These are phyloP conservation scores for Monosporascus sp. DNA, from an alignment of 2,329 filamentous ascomycete genomes.

Conservation along the genomic window DNA sequence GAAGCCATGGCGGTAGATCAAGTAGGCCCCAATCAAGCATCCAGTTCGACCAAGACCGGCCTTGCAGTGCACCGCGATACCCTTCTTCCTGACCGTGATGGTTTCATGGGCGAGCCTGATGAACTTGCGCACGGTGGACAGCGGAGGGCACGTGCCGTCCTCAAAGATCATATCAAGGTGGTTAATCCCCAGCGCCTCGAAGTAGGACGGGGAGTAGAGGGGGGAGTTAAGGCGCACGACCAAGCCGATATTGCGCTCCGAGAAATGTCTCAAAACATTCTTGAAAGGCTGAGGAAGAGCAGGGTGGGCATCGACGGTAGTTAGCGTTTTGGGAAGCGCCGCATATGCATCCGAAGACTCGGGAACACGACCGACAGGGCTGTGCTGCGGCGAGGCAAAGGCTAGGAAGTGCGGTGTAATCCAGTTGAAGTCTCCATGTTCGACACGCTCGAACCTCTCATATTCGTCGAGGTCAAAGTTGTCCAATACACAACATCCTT, in stretches of 20 bases:
- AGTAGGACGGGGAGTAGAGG: slow-evolving; percentile 94
- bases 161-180: slow-evolving; percentile 99
- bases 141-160: slow-evolving; percentile 88
- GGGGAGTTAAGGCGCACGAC: slow-evolving; percentile 94
- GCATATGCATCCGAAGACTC: slow-evolving; percentile 68
- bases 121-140: slow-evolving; percentile 88
- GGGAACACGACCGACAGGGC: slow-evolving; percentile 66
- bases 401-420: slow-evolving; percentile 91
- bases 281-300: slow-evolving; percentile 83
- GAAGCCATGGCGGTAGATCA: slow-evolving; percentile 96
- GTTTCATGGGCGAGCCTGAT: slow-evolving; percentile 92
- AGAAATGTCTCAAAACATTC: slow-evolving; percentile 89
- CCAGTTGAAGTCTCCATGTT: slow-evolving; percentile 99
- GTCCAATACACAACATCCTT: slow-evolving; percentile 83
- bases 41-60: slow-evolving; percentile 92
- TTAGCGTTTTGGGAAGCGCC: slow-evolving; percentile 68
- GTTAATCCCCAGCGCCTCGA: slow-evolving; percentile 88
- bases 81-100: slow-evolving; percentile 85
- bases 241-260: slow-evolving; percentile 79
- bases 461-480: slow-evolving; percentile 97
- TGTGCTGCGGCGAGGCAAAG: slow-evolving; percentile 89
- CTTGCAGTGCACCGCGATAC: slow-evolving; percentile 97
- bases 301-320: slow-evolving; percentile 63
- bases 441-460: slow-evolving; percentile 89
- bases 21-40: slow-evolving; percentile 92